phyloP scores from a whole-genome alignment of 2,329 filamentous ascomycete genomes.

The Ramularia endophylla region DNA sequence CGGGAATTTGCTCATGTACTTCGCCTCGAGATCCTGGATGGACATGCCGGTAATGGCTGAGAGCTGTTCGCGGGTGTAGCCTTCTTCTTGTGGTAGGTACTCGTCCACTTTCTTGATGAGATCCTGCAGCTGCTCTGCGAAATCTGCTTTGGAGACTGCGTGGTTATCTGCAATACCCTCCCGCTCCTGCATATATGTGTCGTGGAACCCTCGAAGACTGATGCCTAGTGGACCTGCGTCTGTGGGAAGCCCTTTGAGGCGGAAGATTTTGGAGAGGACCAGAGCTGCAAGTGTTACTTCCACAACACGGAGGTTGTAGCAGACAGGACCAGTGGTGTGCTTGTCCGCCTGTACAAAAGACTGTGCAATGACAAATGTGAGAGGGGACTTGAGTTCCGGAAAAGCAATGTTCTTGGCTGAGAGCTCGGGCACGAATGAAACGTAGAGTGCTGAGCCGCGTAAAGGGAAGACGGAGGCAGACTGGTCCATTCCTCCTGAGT shows the following conservation, averaged over 20 bases:
- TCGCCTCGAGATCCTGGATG: conserved; percentile 64
- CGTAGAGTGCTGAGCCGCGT: conserved; percentile 79
- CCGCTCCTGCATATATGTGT: conserved; percentile 63
- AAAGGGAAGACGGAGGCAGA: conserved; percentile 90
- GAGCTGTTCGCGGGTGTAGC: conserved; percentile 85
- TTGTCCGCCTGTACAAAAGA: conserved; percentile 94
- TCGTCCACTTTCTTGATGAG: conserved; percentile 64
- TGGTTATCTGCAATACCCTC: conserved; percentile 44
- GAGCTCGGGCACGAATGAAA: conserved; percentile 78
- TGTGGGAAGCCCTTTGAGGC: conserved; percentile 58
- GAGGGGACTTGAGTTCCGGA: conserved; percentile 71
- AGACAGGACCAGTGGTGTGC: conserved; percentile 83
- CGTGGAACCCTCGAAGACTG: conserved; percentile 80
- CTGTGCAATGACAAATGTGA: conserved; percentile 90
- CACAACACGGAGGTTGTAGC: conserved; percentile 95
- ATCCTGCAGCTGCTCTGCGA: conserved; percentile 61
- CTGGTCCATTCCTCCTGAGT: conserved; percentile 98
- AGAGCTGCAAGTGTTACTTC: conserved; percentile 86
- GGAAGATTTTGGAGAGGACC: conserved; percentile 55
- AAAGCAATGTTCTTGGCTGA: conserved; percentile 72
- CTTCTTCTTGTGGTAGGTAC: conserved; percentile 69
- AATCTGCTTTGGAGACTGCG: conserved; percentile 39
- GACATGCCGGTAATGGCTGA: conserved; percentile 63
- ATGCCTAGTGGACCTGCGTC: conserved; percentile 80
- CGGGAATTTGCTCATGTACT: conserved; percentile 82